Evolutionary conservation across 2,329 filamentous ascomycete genomes (phyloP), one percentile per base, ranked within the genome.

Genomic region (Laburnicola sp.): DNA sequence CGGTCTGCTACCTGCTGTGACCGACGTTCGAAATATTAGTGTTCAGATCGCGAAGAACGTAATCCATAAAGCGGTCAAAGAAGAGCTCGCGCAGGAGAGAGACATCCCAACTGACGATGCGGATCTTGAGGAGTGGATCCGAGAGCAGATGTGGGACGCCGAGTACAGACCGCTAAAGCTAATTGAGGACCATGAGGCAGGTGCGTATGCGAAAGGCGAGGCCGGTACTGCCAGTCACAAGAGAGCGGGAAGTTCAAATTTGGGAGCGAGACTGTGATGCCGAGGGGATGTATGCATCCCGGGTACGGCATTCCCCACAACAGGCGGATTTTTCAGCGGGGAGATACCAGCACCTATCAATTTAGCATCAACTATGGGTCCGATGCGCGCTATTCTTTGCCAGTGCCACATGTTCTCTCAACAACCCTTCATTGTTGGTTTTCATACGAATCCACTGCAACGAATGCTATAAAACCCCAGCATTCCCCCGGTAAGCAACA

Each of bases 141-240:
- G 79, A 25, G 86, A 86, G 74, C 88, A 91, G 76, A 92, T 92
- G 88, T 92, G 88, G 89, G 77, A 87, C 55, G 80, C 88, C 0
- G 79, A 78, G 42, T 93, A 92, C 68, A 73, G 87, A 25, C 81
- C 83, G 1, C 68, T 91, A 59, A 81, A 78, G 66, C 76, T 78
- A 31, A 84, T 90, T 4, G 74, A 58, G 21, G 72, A 76, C 26
- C 71, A 75, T 4, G 69, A 67, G 0, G 85, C 85, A 1, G 80
- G 77, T 41, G 75, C 82, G n/a, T 73, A 78, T 57, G 86, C 86
- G 0, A 85, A 73, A 69, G 84, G 83, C 0, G 80, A 86, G 70
- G 67, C 83, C 56, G 81, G 82, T 1, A 67, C 60, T 8, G 62
- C 57, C 6, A 64, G 64, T 3, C 62, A 67, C 4, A 53, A 59